phyloP scores from a whole-genome alignment of 2,329 filamentous ascomycete species.

The Neurospora crassa region DNA sequence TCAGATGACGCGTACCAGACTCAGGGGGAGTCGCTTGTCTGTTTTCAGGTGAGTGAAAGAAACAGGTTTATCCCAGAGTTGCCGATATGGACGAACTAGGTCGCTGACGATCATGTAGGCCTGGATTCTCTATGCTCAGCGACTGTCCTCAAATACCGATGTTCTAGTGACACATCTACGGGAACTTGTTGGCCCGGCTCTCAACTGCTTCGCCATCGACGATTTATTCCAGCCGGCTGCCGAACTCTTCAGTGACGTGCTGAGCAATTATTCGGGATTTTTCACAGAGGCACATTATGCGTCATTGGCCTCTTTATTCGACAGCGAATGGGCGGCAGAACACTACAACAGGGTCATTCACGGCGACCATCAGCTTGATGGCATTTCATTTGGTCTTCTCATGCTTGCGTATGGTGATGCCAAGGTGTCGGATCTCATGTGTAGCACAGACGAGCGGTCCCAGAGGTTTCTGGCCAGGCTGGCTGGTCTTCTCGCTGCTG shows the following conservation, averaged over 20 bases:
- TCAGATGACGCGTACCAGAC: slow-evolving; percentile 19
- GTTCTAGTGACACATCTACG: slow-evolving; percentile 50
- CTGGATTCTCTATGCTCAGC: slow-evolving; percentile 67
- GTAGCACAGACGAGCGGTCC: slow-evolving; percentile 38
- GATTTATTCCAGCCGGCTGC: slow-evolving; percentile 49
- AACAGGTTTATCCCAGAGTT: slow-evolving; percentile 7
- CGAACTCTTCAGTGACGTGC: slow-evolving; percentile 55
- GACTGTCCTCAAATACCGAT: slow-evolving; percentile 46
- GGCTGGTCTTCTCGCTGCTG: slow-evolving; percentile 54
- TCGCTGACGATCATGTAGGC: slow-evolving; percentile 34
- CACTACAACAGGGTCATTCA: slow-evolving; percentile 45
- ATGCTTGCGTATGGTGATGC: slow-evolving; percentile 61
- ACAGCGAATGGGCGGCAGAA: slow-evolving; percentile 47
- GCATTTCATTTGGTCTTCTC: slow-evolving; percentile 55
- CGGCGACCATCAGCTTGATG: slow-evolving; percentile 55
- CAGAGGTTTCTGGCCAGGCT: slow-evolving; percentile 47
- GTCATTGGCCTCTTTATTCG: slow-evolving; percentile 48
- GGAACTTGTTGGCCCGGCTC: slow-evolving; percentile 47
- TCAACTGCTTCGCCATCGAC: slow-evolving; percentile 50
- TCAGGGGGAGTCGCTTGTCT: slow-evolving; percentile 47
- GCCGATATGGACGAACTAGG: not conserved
- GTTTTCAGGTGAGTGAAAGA: slow-evolving; percentile 44
- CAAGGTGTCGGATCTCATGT: slow-evolving; percentile 50
- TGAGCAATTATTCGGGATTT: slow-evolving; percentile 56
- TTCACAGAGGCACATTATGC: slow-evolving; percentile 49